phyloP scores from a whole-genome alignment of 179 eudicot species.

The Gypsophila paniculata region DNA sequence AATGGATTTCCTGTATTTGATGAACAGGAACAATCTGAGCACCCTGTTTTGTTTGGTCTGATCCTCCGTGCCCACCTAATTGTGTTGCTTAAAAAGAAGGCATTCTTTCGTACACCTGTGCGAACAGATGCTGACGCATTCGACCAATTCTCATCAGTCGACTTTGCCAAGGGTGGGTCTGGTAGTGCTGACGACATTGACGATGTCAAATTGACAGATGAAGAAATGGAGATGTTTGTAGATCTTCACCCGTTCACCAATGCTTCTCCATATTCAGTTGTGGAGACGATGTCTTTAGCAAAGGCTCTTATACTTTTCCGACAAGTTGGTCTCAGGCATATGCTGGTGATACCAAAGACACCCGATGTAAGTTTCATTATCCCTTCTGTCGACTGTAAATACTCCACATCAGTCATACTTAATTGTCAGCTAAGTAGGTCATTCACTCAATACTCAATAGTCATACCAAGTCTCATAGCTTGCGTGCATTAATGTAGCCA shows the following conservation, averaged over 20 bases:
- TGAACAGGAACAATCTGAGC: slow-evolving; percentile 45
- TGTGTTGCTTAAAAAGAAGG: slow-evolving; percentile 65
- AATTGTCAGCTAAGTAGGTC: too few species aligned
- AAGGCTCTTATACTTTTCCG: slow-evolving; percentile 85
- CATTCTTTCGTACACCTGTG: slow-evolving; percentile 42
- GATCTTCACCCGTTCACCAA: slow-evolving; percentile 84
- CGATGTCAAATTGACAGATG: slow-evolving; percentile 54
- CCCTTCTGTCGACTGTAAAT: background rate
- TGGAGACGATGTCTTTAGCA: slow-evolving; percentile 85
- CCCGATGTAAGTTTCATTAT: slow-evolving; percentile 50
- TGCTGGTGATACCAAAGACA: slow-evolving; percentile 63
- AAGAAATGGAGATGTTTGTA: slow-evolving; percentile 85
- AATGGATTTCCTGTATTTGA: slow-evolving; percentile 87
- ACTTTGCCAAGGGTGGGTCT: slow-evolving; percentile 76
- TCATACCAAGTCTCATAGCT: background rate
- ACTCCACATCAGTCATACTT: background rate
- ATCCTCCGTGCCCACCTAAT: slow-evolving; percentile 73
- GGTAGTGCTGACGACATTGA: slow-evolving; percentile 52
- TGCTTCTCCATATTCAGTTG: slow-evolving; percentile 81
- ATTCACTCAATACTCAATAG: background rate
- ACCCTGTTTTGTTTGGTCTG: slow-evolving; percentile 61
- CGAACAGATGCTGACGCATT: slow-evolving; percentile 36
- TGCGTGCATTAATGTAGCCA: background rate
- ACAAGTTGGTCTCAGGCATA: slow-evolving; percentile 84
- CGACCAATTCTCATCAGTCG: slow-evolving; percentile 50